Base-by-base conservation (phyloP, 306 rosid genomes). In the Dryas drummondii region DNA sequence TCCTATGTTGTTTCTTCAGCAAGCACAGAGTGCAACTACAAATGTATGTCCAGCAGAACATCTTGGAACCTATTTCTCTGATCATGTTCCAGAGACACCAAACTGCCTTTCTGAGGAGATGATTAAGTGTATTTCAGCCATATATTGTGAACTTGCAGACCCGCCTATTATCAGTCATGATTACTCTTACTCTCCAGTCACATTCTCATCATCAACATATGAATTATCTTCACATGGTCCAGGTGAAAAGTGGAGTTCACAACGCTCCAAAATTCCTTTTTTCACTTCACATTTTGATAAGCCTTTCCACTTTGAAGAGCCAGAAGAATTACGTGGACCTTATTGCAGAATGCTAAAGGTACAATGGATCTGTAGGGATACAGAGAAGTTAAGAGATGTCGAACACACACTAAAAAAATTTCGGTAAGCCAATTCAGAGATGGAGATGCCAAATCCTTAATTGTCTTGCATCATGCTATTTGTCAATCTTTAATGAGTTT, bases 41-140 rank as follows among this genome's bases (percentile, higher is more conserved):
- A 85, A 70, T 80, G 82, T 82, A 37, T 85, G 82, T 82, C 82
- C 88, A 17, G 85, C 84, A 2, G 96, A 90, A 78, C 91, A 86
- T 67, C 79, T 86, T 32, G 91, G 80, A 54, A 72, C 74, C 73
- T 76, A 73, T 83, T 79, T 74, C 72, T 75, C 80, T 51, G 85
- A 84, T 55, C 66, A 79, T 59, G 80, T 74, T 78, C 86, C 81
- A 22, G 90, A 91, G 78, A 86, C 97, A 16, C 91, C 96, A 60
- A 88, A 90, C 86, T 80, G 89, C 89, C 86, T 94, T 68, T 91
- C 96, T 6, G 98, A 91, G 87, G 96, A 90, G 84, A 90, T 94
- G 91, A 79, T 91, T 52, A 90, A 87, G 84, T 82, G 96, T 79
- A 90, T 94, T 81, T 79, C 97, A 44, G 88, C 84, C 13, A 76